Percentiles rank a stretch among this genome's conserved stretches.
Conservation (phyloP, 129 eudicot genomes). For the Erigeron canadensis region DNA sequence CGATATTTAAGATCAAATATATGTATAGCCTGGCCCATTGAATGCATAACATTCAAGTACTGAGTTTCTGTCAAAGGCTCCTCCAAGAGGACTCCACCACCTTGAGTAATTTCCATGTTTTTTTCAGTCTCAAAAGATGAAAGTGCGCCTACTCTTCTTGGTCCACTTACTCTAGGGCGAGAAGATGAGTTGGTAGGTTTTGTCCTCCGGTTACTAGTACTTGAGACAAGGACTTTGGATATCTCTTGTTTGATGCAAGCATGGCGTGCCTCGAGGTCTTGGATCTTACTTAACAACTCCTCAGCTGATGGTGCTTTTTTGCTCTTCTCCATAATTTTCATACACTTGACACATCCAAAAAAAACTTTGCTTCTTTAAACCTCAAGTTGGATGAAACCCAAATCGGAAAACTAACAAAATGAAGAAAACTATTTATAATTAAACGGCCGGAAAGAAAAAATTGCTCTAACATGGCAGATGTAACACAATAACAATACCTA, state of each 20-base stretch:
- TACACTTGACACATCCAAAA: slow-evolving; percentile 20
- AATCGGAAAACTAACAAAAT: slow-evolving; percentile 13
- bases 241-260: slow-evolving; percentile 61
- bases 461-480: no score
- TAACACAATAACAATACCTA: no score
- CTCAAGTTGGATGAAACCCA: slow-evolving; percentile 17
- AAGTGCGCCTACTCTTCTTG: no score
- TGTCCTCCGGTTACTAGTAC: slow-evolving; percentile 16
- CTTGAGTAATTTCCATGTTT: no score
- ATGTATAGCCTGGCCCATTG: slow-evolving; percentile 94
- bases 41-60: slow-evolving; percentile 83
- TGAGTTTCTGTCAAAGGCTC: slow-evolving; percentile 34
- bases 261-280: slow-evolving; percentile 62
- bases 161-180: slow-evolving; percentile 5
- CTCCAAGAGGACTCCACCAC: neutral
- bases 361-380: slow-evolving; percentile 6
- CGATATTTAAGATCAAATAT: slow-evolving; percentile 54
- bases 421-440: no score
- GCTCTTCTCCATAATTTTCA: slow-evolving; percentile 28
- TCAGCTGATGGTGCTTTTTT: slow-evolving; percentile 45
- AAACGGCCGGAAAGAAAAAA: no score
- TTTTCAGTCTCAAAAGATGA: no score
- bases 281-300: slow-evolving; percentile 76
- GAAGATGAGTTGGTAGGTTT: slow-evolving; percentile 39
- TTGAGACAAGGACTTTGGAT: slow-evolving; percentile 46